Conservation (phyloP, 148 eudicot genomes). For the Chenopodium album region DNA sequence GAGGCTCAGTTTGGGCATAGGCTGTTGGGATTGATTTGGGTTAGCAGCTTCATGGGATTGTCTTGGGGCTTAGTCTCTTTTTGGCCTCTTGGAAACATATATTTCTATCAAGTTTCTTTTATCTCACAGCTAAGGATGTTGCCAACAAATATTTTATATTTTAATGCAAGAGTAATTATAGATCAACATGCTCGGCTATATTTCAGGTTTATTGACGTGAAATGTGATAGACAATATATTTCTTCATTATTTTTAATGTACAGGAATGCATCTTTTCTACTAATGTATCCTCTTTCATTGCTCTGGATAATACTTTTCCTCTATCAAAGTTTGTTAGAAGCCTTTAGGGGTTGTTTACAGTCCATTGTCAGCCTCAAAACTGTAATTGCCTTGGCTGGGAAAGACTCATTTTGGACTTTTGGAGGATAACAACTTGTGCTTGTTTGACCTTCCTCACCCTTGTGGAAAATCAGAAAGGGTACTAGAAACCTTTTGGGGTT, state of each 20-base stretch:
- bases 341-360: background rate
- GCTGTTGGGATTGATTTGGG: background rate
- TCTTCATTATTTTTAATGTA: too few relatives aligned
- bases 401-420: background rate
- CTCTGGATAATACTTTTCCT: background rate
- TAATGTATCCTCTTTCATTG: background rate
- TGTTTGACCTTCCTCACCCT: conserved; percentile 1
- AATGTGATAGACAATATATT: background rate
- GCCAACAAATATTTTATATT: background rate
- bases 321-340: too few relatives aligned
- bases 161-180: background rate
- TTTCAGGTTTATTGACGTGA: background rate
- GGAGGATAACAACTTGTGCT: background rate
- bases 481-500: background rate
- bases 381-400: background rate
- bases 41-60: background rate
- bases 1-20: background rate
- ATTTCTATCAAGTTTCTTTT: background rate
- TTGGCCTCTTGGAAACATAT: background rate
- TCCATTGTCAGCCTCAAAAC: background rate
- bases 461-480: background rate
- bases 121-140: background rate
- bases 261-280: background rate
- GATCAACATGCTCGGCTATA: background rate
- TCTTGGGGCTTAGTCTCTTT: background rate